Conservation (phyloP, 495 filamentous ascomycete genomes). For the Barbatosphaeria neglecta region DNA sequence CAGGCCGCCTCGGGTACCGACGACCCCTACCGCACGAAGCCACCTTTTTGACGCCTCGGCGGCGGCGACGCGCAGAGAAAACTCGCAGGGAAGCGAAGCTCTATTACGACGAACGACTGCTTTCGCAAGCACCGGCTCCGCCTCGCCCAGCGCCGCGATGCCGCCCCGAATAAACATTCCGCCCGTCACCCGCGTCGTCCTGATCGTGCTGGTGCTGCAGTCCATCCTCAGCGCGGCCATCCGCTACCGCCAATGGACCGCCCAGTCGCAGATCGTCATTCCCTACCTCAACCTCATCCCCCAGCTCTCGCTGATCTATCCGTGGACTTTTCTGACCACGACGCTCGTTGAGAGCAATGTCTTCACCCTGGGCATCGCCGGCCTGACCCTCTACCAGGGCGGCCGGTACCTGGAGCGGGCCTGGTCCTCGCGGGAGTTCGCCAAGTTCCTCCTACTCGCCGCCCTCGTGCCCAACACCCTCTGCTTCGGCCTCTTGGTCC, state of each 20-base stretch:
- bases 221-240: slow-evolving; percentile 73
- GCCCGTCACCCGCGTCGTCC: slow-evolving; percentile 73
- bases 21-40: background rate
- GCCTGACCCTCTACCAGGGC: slow-evolving; percentile 77
- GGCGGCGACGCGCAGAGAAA: background rate
- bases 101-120: too few species aligned
- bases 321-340: slow-evolving; percentile 82
- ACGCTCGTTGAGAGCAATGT: slow-evolving; percentile 90
- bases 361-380: slow-evolving; percentile 72
- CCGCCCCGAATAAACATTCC: slow-evolving; percentile 82
- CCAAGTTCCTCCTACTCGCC: slow-evolving; percentile 73
- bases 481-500: slow-evolving; percentile 58
- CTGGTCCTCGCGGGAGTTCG: slow-evolving; percentile 88
- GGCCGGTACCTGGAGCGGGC: slow-evolving; percentile 92
- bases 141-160: slow-evolving; percentile 41
- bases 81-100: too few species aligned
- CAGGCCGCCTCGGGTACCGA: background rate
- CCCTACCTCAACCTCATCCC: slow-evolving; percentile 83
- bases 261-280: slow-evolving; percentile 48
- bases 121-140: background rate
- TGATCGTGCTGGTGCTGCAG: slow-evolving; percentile 60
- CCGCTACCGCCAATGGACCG: slow-evolving; percentile 53
- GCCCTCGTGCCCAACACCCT: slow-evolving; percentile 69
- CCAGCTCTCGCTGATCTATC: slow-evolving; percentile 69
- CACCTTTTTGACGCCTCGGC: background rate